Conservation (phyloP, 176 grass and related monocot species). For the Raddia guianensis region DNA sequence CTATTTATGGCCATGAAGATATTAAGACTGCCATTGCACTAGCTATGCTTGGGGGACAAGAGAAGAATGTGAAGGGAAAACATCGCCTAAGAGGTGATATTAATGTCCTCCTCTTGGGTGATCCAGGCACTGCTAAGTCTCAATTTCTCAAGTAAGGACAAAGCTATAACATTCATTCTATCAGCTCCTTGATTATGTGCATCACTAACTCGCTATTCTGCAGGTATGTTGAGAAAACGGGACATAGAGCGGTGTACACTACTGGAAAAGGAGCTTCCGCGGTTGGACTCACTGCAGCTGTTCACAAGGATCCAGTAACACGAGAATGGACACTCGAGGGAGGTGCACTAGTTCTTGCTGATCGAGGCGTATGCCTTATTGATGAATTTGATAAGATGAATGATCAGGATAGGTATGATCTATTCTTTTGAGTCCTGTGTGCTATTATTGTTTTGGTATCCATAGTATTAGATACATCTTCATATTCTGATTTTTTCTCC, state of each 20-base stretch:
- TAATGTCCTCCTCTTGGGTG: constrained; percentile 92
- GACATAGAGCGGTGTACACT: constrained; percentile 95
- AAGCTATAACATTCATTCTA: not conserved
- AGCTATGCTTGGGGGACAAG: constrained; percentile 98
- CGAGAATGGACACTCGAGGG: constrained; percentile 98
- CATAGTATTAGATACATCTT: not conserved
- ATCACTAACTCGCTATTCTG: constrained; percentile 29
- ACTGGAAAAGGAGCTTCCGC: constrained; percentile 99
- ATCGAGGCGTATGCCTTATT: constrained; percentile 97
- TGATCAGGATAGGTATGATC: constrained; percentile 93
- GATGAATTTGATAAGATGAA: constrained; percentile 99
- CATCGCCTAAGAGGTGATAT: constrained; percentile 96
- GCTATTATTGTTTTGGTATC: constrained; percentile 24
- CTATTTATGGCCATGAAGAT: constrained; percentile 98
- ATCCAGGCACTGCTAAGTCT: constrained; percentile 99
- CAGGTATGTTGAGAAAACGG: constrained; percentile 98
- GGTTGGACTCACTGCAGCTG: constrained; percentile 90
- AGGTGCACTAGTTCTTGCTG: constrained; percentile 93
- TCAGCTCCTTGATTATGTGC: constrained; percentile 9
- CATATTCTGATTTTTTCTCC: constrained; percentile 38
- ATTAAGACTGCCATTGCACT: constrained; percentile 95
- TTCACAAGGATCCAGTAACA: constrained; percentile 99
- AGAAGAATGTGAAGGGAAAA: constrained; percentile 92
- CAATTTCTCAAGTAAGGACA: constrained; percentile 96
- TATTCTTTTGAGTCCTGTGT: constrained; percentile 24